Evolutionary conservation across 2,329 filamentous ascomycete genomes (phyloP).

Genomic region (Colletotrichum scovillei): DNA sequence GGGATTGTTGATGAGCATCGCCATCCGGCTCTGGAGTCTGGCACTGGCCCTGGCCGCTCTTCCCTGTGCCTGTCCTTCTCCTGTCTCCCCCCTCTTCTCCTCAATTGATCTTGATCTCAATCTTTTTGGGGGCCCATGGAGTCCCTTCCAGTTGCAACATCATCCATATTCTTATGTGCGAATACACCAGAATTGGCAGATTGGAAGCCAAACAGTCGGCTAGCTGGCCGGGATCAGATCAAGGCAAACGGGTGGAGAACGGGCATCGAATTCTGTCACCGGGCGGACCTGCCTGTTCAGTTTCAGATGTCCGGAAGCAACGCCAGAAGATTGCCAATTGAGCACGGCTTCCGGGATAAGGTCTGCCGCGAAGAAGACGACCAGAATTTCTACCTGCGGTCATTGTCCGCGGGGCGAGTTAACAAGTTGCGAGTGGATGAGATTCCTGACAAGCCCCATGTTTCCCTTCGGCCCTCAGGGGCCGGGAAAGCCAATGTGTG

Average conservation of each 20-base stretch:
- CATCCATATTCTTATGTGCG: neutral
- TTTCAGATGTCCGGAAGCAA: constrained; percentile 35
- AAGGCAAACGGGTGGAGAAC: constrained; percentile 33
- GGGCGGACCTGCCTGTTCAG: constrained; percentile 33
- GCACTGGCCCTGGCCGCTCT: neutral
- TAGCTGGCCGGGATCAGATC: constrained; percentile 25
- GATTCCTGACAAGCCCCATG: constrained; percentile 14
- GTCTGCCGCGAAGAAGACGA: constrained; percentile 9
- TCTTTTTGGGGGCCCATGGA: neutral
- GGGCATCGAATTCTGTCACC: constrained; percentile 15
- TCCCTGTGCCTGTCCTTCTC: neutral
- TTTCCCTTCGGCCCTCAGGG: constrained; percentile 23
- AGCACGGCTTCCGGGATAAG: constrained; percentile 28
- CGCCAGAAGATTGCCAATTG: constrained; percentile 25
- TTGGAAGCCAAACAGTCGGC: constrained; percentile 9
- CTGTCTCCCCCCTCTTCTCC: neutral
- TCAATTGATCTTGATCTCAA: neutral
- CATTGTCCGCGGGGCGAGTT: constrained; percentile 21
- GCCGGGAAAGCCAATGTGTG: constrained; percentile 10
- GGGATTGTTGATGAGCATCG: constrained; percentile 9
- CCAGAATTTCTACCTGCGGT: constrained; percentile 20
- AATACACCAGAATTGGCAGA: neutral
- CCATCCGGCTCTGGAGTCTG: constrained; percentile 6
- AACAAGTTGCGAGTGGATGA: constrained; percentile 25
- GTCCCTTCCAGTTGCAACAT: neutral